A percentile compares a stretch with the other conserved stretches of the same genome.
These are phyloP conservation scores for Colletotrichum sojae DNA, from an alignment of 2,329 filamentous ascomycete genomes.

Conservation along the genomic window DNA sequence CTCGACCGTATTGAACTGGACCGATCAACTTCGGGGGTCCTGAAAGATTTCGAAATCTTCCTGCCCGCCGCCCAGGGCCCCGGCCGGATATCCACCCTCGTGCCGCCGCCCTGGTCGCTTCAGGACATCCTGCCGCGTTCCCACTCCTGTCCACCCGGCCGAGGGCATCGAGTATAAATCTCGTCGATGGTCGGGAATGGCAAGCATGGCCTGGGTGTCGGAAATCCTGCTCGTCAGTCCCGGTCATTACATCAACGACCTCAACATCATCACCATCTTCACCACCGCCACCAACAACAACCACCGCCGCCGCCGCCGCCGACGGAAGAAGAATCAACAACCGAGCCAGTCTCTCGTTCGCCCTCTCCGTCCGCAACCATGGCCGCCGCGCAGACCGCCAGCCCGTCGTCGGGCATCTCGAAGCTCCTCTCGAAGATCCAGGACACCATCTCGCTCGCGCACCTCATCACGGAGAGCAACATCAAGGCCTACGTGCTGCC, in stretches of 20 bases:
- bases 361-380: neutral
- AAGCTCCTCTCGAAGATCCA: conserved; percentile 10
- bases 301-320: too few relatives aligned
- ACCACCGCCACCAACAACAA: neutral
- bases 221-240: neutral
- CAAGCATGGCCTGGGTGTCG: neutral
- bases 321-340: neutral
- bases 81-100: neutral
- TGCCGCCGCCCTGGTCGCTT: neutral
- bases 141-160: neutral
- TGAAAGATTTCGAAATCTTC: too few relatives aligned
- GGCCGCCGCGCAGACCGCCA: neutral
- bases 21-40: neutral
- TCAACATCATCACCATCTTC: neutral
- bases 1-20: neutral
- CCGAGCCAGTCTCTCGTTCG: too few relatives aligned
- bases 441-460: neutral
- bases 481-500: conserved; percentile 16
- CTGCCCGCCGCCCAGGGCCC: neutral
- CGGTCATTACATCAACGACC: neutral
- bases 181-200: neutral
- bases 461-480: conserved; percentile 17
- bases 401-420: conserved; percentile 2
- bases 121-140: neutral
- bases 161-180: neutral